Percentiles rank a stretch among this genome's conserved stretches.
Evolutionary conservation across 2,329 filamentous ascomycete species (phyloP).

Genomic region (Aspergillus sojae): DNA sequence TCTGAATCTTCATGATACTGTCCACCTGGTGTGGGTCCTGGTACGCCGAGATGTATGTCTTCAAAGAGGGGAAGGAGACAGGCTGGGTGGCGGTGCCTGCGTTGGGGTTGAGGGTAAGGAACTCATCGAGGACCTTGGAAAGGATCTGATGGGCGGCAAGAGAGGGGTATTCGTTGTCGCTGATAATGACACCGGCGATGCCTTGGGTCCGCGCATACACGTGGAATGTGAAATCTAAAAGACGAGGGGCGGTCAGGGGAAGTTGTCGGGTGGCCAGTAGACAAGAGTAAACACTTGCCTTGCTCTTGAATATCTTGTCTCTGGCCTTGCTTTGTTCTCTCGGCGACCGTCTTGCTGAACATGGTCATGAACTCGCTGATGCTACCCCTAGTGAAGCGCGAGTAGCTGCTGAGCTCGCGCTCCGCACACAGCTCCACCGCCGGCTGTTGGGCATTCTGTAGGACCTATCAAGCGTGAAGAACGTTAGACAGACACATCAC

Average conservation of each 20-base stretch:
- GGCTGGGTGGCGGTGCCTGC: constrained; percentile 48
- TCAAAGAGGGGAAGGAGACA: constrained; percentile 69
- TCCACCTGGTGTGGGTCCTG: constrained; percentile 88
- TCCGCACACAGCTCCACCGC: constrained; percentile 75
- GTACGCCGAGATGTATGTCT: constrained; percentile 77
- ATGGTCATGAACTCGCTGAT: constrained; percentile 76
- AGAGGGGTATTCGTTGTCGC: constrained; percentile 72
- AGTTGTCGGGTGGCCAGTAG: not conserved
- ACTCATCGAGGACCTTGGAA: constrained; percentile 85
- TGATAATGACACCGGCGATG: constrained; percentile 75
- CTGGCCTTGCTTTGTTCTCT: constrained; percentile 78
- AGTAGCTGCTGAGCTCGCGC: constrained; percentile 76
- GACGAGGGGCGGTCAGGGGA: constrained; percentile 10
- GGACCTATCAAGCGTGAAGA: constrained; percentile 58
- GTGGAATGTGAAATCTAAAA: constrained; percentile 60
- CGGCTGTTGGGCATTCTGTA: constrained; percentile 77
- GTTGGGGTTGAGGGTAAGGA: constrained; percentile 72
- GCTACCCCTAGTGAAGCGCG: constrained; percentile 70
- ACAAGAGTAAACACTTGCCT: constrained; percentile 25
- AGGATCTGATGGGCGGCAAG: constrained; percentile 85
- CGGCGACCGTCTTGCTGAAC: constrained; percentile 84
- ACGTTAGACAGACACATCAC: not conserved
- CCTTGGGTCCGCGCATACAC: constrained; percentile 72
- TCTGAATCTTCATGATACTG: constrained; percentile 93
- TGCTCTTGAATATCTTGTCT: constrained; percentile 74